Percentiles rank a stretch among this genome's conserved stretches.
Conservation (phyloP, 225 moss, liverwort and hornwort genomes). For the Rhytidiadelphus loreus region DNA sequence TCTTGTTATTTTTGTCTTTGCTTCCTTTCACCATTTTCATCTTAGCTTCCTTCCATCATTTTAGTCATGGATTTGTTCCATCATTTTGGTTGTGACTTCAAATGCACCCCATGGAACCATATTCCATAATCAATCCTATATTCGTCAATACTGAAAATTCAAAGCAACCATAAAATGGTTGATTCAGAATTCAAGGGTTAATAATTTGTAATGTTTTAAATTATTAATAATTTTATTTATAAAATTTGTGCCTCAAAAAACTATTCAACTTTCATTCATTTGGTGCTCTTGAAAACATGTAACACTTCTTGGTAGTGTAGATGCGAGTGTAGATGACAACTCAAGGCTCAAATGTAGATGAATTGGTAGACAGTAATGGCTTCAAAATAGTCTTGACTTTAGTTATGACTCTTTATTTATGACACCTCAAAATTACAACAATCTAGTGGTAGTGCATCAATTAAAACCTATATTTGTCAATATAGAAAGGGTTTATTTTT, state of each 20-base stretch:
- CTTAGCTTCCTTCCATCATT: too few relatives aligned
- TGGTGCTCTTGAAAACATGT: not conserved
- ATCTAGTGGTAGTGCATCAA: not conserved
- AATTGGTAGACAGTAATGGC: not conserved
- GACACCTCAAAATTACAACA: not conserved
- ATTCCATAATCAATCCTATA: not conserved
- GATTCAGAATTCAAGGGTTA: not conserved
- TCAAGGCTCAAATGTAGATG: not conserved
- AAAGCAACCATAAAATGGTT: not conserved
- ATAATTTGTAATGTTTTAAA: not conserved
- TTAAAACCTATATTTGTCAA: not conserved
- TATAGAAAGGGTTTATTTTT: rapidly evolving
- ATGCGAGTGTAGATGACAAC: not conserved
- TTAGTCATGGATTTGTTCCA: too few relatives aligned
- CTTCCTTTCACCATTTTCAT: not conserved
- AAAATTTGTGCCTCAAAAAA: not conserved
- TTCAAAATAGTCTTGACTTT: not conserved
- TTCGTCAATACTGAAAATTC: not conserved
- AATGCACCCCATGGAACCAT: not conserved
- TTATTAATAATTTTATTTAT: not conserved
- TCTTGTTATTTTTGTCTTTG: not conserved
- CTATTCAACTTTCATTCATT: not conserved
- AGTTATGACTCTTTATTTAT: not conserved
- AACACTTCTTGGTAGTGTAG: not conserved
- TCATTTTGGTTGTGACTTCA: not conserved